Conservation (phyloP, 176 grass and related monocot genomes). For the Canna indica region DNA sequence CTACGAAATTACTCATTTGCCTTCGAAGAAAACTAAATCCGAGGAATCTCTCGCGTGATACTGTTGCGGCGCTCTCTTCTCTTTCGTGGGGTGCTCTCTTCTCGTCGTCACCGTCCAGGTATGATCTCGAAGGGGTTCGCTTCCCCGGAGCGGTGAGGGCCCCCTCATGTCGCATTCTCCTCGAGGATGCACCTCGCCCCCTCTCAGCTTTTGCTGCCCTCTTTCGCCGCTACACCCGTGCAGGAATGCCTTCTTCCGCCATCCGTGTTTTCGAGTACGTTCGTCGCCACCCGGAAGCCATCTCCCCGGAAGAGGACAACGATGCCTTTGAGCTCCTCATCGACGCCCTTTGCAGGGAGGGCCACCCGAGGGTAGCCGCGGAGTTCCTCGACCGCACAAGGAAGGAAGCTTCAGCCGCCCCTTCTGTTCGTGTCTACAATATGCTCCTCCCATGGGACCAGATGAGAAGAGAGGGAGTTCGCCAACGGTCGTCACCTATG, state of each 20-base stretch:
- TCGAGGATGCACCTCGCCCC: constrained; percentile 21
- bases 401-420: constrained; percentile 13
- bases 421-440: constrained; percentile 54
- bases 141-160: too few relatives aligned
- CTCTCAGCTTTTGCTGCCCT: constrained; percentile 51
- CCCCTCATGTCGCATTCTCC: too few relatives aligned
- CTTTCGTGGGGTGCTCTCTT: too few relatives aligned
- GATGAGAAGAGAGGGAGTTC: constrained; percentile 47
- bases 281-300: constrained; percentile 30
- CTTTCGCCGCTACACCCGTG: constrained; percentile 56
- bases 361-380: constrained; percentile 33
- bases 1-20: too few relatives aligned
- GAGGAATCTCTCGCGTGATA: too few relatives aligned
- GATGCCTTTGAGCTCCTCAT: constrained; percentile 38
- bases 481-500: constrained; percentile 67
- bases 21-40: too few relatives aligned
- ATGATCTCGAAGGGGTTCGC: too few relatives aligned
- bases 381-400: constrained; percentile 36
- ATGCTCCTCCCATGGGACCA: constrained; percentile 53
- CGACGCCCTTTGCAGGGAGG: constrained; percentile 77
- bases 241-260: constrained; percentile 31
- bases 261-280: constrained; percentile 52
- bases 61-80: too few relatives aligned
- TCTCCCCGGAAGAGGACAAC: not conserved
- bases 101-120: too few relatives aligned